A percentile compares a stretch with the other conserved stretches of the same genome.
phyloP scores from a whole-genome alignment of 371 early-diverging fungal species.

The Umbelopsis sp. region DNA sequence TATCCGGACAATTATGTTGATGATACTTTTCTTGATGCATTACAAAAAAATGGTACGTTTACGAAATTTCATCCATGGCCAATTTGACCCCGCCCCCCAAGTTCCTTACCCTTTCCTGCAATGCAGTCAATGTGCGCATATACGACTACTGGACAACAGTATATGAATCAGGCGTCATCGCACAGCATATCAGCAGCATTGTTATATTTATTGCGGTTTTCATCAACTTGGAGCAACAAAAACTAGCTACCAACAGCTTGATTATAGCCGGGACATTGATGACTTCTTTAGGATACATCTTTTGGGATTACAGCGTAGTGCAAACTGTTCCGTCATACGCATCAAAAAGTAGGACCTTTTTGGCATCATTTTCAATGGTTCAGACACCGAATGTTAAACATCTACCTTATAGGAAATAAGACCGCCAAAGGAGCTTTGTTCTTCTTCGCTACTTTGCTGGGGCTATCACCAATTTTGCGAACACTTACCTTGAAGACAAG shows the following conservation, averaged over 20 bases:
- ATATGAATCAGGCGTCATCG: conserved; percentile 74
- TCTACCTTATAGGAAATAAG: conserved; percentile 43
- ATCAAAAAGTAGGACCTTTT: conserved; percentile 47
- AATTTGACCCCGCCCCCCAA: not conserved
- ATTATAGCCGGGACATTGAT: conserved; percentile 62
- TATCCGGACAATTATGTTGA: conserved; percentile 96
- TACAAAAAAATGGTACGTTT: conserved; percentile 83
- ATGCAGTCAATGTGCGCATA: conserved; percentile 65
- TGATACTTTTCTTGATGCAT: conserved; percentile 79
- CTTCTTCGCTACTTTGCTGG: conserved; percentile 79
- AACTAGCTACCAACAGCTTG: conserved; percentile 61
- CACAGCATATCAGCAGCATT: conserved; percentile 84
- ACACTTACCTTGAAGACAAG: conserved; percentile 92
- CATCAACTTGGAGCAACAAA: conserved; percentile 64
- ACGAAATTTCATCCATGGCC: too few relatives aligned
- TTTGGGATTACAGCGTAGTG: conserved; percentile 67
- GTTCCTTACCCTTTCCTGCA: not conserved
- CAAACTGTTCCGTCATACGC: conserved; percentile 50
- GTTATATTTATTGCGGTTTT: conserved; percentile 89
- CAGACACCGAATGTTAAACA: not conserved
- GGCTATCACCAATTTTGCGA: conserved; percentile 89
- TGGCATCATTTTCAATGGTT: not conserved
- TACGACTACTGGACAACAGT: conserved; percentile 80
- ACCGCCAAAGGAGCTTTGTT: conserved; percentile 77
- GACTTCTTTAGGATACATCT: conserved; percentile 66